Evolutionary conservation across 164 flowering plant genomes (phyloP).

Genomic region (Dillenia turbinata): DNA sequence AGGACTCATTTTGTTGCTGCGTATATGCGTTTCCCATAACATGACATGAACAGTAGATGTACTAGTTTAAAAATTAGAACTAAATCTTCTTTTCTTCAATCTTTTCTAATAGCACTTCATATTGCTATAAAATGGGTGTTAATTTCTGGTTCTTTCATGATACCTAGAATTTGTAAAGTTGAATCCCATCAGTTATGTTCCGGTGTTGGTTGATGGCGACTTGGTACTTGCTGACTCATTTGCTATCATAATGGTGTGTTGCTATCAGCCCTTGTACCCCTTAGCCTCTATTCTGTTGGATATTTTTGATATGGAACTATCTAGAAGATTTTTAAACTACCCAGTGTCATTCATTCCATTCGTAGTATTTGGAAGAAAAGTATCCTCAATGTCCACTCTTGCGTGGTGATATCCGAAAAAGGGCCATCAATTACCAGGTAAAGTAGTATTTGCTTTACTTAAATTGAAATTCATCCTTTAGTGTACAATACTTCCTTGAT

Average conservation of each 20-base stretch:
- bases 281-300: background rate
- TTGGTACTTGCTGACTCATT: conserved; percentile 67
- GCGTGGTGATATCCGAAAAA: conserved; percentile 66
- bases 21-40: no score
- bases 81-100: no score
- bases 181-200: conserved; percentile 77
- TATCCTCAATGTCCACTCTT: conserved; percentile 74
- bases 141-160: no score
- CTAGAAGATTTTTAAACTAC: background rate
- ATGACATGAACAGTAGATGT: no score
- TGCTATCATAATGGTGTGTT: conserved; percentile 72
- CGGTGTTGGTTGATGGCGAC: conserved; percentile 74
- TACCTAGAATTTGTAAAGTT: conserved; percentile 57
- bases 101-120: no score
- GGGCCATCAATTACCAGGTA: conserved; percentile 83
- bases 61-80: no score
- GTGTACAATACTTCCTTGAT: no score
- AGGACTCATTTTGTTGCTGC: background rate
- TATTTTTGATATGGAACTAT: background rate
- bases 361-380: conserved; percentile 66
- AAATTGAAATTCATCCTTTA: no score
- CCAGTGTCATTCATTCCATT: background rate
- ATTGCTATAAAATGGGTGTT: background rate
- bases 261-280: background rate
- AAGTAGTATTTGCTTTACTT: background rate